Base-by-base conservation (phyloP, 768 basidiomycete genomes). In the Mycena indigotica region DNA sequence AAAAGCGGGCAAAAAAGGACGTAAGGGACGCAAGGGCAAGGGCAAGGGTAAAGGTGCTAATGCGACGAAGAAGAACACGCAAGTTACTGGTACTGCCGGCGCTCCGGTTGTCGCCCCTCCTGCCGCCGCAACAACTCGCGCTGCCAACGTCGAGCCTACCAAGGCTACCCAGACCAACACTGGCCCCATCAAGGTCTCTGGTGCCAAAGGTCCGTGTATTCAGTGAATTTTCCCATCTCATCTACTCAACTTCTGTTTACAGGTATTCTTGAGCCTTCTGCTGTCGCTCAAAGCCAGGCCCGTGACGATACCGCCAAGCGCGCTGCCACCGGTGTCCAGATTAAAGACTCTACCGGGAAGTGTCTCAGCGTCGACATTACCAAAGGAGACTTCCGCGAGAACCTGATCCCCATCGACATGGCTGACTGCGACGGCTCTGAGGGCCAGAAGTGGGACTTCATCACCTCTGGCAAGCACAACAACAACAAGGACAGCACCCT, bases 291-390 rank as follows among this genome's bases (percentile, higher is more conserved):
- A n/a, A n/a, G n/a, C n/a, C n/a, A n/a, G n/a, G n/a, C n/a, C n/a
- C n/a, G n/a, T n/a, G n/a, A n/a, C n/a, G n/a, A n/a, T n/a, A 67
- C 72, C 12, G 71, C 73, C 13, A 70, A 62, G 17, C 66, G 70
- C 46, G 70, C 64, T 19, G 68, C 67, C 23, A 69, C 69, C 17
- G 66, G 60, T 25, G 63, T 53, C 21, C 62, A 69, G 40, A 72
- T 73, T 44, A 64, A 65, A 61, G 70, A 51, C 57, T 65, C 59
- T 4, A 61, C 60, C 17, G 70, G 67, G 15, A 66, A 67, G 25
- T 63, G 69, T 40, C 65, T 63, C 17, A 68, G 66, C 28, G 69
- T 71, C 52, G 67, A 71, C 39, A 66, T 68, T 35, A 70, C 70
- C 5, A 54, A 51, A 0, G 62, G 62, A 3, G 63, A 73, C 62